Evolutionary conservation across 495 filamentous ascomycete genomes (phyloP).

Genomic region (Delitschia confertaspora): DNA sequence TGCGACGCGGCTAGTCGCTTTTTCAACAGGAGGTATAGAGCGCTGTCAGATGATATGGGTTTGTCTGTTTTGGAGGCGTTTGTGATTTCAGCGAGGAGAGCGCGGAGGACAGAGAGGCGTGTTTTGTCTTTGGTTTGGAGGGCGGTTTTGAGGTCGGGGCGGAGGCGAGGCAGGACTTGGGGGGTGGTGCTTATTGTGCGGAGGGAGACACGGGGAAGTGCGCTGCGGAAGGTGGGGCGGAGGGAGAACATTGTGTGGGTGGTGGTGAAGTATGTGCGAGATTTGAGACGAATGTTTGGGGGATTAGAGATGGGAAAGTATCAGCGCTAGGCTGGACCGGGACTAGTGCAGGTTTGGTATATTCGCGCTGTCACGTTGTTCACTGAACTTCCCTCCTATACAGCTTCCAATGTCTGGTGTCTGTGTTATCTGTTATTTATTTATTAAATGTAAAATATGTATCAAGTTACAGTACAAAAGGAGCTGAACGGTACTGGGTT

Average conservation of each 20-base stretch:
- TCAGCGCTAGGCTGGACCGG: no score
- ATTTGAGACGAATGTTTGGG: no score
- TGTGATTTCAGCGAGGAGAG: slow-evolving; percentile 53
- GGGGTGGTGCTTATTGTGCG: not conserved
- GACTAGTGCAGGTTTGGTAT: no score
- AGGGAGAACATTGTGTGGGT: not conserved
- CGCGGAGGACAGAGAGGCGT: slow-evolving; percentile 49
- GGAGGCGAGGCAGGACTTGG: slow-evolving; percentile 39
- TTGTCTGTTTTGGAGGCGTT: slow-evolving; percentile 51
- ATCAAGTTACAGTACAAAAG: no score
- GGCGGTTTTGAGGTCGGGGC: slow-evolving; percentile 51
- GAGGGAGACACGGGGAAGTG: not conserved
- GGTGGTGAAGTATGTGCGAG: not conserved
- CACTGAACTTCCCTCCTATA: no score
- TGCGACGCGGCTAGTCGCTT: slow-evolving; percentile 45
- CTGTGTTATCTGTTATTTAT: no score
- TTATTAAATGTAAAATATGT: no score
- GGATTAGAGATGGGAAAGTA: no score
- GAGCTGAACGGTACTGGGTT: no score
- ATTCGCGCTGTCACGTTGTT: no score
- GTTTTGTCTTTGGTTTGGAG: slow-evolving; percentile 53
- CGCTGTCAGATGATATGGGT: slow-evolving; percentile 50
- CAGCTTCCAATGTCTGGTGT: no score
- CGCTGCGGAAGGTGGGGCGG: not conserved
- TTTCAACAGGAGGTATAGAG: slow-evolving; percentile 50